Evolutionary conservation across 23 red algal species (phyloP).

Genomic region (Gracilaria gracilis): DNA sequence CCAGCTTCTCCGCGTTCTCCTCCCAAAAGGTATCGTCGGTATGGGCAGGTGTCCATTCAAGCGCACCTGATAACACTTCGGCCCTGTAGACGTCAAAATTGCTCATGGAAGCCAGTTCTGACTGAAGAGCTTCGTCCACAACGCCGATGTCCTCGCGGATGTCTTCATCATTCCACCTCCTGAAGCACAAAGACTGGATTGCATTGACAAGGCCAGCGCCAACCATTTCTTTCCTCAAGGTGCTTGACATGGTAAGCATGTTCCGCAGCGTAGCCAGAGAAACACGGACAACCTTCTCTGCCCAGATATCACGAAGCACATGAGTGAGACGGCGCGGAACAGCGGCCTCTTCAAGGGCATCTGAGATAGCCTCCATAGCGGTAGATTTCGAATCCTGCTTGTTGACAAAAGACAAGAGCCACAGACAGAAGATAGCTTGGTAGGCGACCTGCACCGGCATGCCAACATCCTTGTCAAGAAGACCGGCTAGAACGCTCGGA

Average conservation of each 20-base stretch:
- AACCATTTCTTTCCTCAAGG: conserved; percentile 89
- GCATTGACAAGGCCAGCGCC: conserved; percentile 86
- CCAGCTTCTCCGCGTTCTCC: conserved; percentile 83
- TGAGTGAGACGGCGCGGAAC: conserved; percentile 72
- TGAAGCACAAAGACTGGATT: conserved; percentile 61
- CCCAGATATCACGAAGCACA: conserved; percentile 67
- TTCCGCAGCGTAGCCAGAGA: conserved; percentile 82
- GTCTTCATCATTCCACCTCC: conserved; percentile 87
- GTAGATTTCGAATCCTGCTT: conserved; percentile 20
- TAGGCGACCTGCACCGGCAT: conserved; percentile 79
- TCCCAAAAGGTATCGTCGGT: conserved; percentile 87
- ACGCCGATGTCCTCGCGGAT: conserved; percentile 77
- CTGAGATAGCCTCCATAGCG: conserved; percentile 29
- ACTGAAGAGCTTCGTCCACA: conserved; percentile 66
- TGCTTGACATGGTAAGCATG: conserved; percentile 58
- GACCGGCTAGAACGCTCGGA: conserved; percentile 18
- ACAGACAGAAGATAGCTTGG: conserved; percentile 84
- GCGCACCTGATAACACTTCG: conserved; percentile 85
- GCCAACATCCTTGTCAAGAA: conserved; percentile 61
- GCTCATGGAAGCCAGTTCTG: conserved; percentile 84
- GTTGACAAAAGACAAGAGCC: conserved; percentile 85
- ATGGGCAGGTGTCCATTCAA: conserved; percentile 94
- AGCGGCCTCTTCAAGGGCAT: conserved; percentile 78
- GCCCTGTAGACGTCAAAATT: conserved; percentile 91
- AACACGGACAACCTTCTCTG: conserved; percentile 89